Percentiles rank a stretch among this genome's conserved stretches.
Evolutionary conservation across 192 early-diverging fungal genomes (phyloP).

Genomic region (Coemansia asiatica): DNA sequence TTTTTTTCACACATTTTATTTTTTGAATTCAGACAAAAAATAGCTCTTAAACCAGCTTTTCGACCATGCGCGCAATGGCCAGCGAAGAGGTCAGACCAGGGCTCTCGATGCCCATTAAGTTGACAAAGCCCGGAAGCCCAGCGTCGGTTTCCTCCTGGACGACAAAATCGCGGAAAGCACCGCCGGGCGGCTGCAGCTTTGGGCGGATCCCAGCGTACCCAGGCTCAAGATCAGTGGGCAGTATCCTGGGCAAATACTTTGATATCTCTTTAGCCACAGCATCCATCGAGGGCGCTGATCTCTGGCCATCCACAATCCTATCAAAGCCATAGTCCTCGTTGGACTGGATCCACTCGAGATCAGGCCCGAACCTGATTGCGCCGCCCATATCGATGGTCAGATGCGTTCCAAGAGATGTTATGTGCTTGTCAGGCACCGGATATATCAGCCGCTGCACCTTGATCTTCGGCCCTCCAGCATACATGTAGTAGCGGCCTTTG

Average conservation of each 20-base stretch:
- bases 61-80: slow-evolving; percentile 65
- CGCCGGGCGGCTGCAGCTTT: slow-evolving; percentile 73
- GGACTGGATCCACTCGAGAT: slow-evolving; percentile 61
- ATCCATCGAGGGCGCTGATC: slow-evolving; percentile 15
- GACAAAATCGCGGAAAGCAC: slow-evolving; percentile 74
- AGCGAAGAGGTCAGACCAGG: slow-evolving; percentile 81
- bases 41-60: background rate
- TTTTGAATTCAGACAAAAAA: background rate
- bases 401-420: slow-evolving; percentile 75
- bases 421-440: slow-evolving; percentile 73
- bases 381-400: slow-evolving; percentile 78
- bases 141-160: slow-evolving; percentile 60
- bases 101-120: slow-evolving; percentile 81
- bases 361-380: slow-evolving; percentile 77
- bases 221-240: slow-evolving; percentile 58
- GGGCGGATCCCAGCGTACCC: slow-evolving; percentile 85
- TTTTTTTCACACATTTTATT: too few relatives aligned
- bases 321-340: slow-evolving; percentile 63
- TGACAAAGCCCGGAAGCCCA: slow-evolving; percentile 64
- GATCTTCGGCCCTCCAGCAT: slow-evolving; percentile 29
- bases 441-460: slow-evolving; percentile 69
- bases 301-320: slow-evolving; percentile 17
- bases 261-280: slow-evolving; percentile 59
- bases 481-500: slow-evolving; percentile 80
- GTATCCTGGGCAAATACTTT: slow-evolving; percentile 63